Conservation (phyloP, 225 moss, liverwort and hornwort genomes). For the Bryum argenteum region DNA sequence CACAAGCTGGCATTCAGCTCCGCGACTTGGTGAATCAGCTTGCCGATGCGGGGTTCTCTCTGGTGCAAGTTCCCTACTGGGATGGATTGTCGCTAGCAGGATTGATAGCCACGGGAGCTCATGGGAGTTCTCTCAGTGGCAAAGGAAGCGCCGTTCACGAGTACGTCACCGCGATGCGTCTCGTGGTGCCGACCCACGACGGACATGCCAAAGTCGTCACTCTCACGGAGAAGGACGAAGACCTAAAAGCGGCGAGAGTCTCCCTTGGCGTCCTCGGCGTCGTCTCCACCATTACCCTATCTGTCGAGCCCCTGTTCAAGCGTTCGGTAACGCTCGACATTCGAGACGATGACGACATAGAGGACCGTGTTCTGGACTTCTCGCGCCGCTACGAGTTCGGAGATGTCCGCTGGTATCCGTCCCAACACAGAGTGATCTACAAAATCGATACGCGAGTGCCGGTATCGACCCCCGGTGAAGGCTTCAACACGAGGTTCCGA, state of each 20-base stretch:
- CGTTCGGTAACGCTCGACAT: slow-evolving; percentile 42
- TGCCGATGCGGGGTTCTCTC: slow-evolving; percentile 34
- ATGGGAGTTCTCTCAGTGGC: slow-evolving; percentile 49
- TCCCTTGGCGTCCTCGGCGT: slow-evolving; percentile 53
- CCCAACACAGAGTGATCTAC: slow-evolving; percentile 32
- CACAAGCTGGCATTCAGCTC: slow-evolving; percentile 49
- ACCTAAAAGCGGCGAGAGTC: slow-evolving; percentile 48
- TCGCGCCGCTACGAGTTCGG: slow-evolving; percentile 47
- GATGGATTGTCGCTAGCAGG: slow-evolving; percentile 54
- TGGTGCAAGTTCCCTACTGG: slow-evolving; percentile 48
- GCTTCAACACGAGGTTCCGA: slow-evolving; percentile 30
- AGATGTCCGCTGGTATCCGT: slow-evolving; percentile 55
- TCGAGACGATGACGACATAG: slow-evolving; percentile 39
- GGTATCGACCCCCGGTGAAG: slow-evolving; percentile 36
- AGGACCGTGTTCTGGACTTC: slow-evolving; percentile 27
- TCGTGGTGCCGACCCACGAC: slow-evolving; percentile 37
- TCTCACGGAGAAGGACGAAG: slow-evolving; percentile 33
- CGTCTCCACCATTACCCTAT: slow-evolving; percentile 49
- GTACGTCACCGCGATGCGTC: slow-evolving; percentile 50
- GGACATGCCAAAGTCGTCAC: slow-evolving; percentile 50
- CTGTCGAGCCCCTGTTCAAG: slow-evolving; percentile 52
- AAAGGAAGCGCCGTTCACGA: slow-evolving; percentile 53
- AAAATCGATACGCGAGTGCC: slow-evolving; percentile 42
- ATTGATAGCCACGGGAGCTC: slow-evolving; percentile 49
- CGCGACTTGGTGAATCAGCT: slow-evolving; percentile 39